Evolutionary conservation across 2,329 filamentous ascomycete species (phyloP).

Genomic region (Botryotinia narcissicola): DNA sequence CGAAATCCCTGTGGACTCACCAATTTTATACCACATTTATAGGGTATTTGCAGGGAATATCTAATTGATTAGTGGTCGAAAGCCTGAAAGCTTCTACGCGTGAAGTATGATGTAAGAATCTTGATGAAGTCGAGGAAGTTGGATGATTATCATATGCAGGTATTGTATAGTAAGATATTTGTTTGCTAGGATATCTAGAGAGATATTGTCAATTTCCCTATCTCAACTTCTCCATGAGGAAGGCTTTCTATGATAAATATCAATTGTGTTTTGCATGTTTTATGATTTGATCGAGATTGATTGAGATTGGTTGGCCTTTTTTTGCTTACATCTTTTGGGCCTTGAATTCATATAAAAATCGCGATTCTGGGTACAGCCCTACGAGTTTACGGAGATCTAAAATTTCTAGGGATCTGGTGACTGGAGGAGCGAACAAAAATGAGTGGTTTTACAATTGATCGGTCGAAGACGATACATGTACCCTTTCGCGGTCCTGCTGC

Average conservation of each 20-base stretch:
- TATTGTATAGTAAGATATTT: not conserved
- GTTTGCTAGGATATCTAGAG: not conserved
- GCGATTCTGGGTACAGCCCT: not conserved
- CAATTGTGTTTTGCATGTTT: not conserved
- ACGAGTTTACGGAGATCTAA: not conserved
- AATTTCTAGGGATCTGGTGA: not conserved
- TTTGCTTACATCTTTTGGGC: not conserved
- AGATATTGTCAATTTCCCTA: not conserved
- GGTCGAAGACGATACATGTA: slow-evolving; percentile 17
- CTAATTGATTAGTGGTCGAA: not conserved
- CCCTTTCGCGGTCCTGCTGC: slow-evolving; percentile 1
- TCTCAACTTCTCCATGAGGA: not conserved
- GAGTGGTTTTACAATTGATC: slow-evolving; percentile 16
- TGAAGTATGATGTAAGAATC: slow-evolving; percentile 3
- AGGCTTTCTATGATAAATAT: not conserved
- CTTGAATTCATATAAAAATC: not conserved
- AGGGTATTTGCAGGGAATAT: slow-evolving; percentile 8
- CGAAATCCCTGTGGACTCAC: slow-evolving; percentile 1
- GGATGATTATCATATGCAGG: not conserved
- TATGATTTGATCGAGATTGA: slow-evolving; percentile 11
- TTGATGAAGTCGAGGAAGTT: not conserved
- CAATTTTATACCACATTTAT: not conserved
- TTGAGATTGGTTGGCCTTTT: not conserved
- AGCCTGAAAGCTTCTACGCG: not conserved
- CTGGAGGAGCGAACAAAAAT: not conserved